Evolutionary conservation across 768 basidiomycete species (phyloP).

Genomic region (Amanita pseudoporphyria): DNA sequence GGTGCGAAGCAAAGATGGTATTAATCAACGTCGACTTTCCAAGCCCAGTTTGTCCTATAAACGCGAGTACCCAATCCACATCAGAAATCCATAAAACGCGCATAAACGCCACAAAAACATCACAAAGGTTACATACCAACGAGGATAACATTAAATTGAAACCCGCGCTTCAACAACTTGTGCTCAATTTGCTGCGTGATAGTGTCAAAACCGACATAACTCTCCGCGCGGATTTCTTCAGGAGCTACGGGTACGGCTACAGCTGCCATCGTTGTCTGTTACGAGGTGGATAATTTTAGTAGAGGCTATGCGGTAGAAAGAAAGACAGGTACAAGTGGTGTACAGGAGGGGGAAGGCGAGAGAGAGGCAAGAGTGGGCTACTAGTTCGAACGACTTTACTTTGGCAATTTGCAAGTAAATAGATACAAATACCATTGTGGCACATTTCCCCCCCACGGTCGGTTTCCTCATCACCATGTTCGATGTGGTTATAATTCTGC

Average conservation of each 20-base stretch:
- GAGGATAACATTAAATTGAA: conserved; percentile 98
- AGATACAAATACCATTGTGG: neutral
- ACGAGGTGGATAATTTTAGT: neutral
- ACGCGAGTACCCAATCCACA: neutral
- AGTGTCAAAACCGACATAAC: conserved; percentile 96
- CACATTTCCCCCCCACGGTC: no score
- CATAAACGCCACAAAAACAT: neutral
- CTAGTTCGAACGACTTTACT: conserved; percentile 8
- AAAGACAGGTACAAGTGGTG: neutral
- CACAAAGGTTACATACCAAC: conserved; percentile 70
- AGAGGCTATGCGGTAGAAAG: neutral
- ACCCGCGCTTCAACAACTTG: conserved; percentile 97
- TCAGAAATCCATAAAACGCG: neutral
- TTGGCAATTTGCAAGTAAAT: conserved; percentile 3
- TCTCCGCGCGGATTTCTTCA: conserved; percentile 80
- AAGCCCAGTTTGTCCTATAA: conserved; percentile 94
- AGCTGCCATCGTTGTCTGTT: conserved; percentile 4
- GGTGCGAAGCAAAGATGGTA: conserved; percentile 97
- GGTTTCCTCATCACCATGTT: no score
- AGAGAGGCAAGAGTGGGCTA: neutral
- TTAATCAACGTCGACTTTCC: conserved; percentile 99
- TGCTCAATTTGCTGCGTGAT: conserved; percentile 98
- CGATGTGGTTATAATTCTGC: no score
- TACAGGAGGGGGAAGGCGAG: neutral
- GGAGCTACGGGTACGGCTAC: conserved; percentile 8